Evolutionary conservation across 2,329 filamentous ascomycete genomes (phyloP), one percentile per base, ranked within the genome.

Genomic region (Seiridium cupressi): DNA sequence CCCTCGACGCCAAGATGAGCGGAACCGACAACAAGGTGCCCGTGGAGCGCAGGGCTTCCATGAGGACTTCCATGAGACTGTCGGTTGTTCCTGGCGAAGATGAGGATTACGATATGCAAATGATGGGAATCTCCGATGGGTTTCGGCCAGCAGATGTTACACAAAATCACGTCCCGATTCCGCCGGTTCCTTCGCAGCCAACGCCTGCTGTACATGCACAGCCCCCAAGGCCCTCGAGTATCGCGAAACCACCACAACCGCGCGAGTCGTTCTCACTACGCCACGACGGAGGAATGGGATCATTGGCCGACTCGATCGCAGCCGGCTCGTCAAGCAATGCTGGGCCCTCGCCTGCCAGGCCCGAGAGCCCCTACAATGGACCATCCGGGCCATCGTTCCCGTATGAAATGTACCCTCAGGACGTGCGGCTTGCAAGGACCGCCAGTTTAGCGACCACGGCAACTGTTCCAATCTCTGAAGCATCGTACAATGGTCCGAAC

Each of bases 401-500:
- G 0, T 96, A 96, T 72, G 86, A 85, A 66, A 89, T 94, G 86
- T 96, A 96, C 73, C 86, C 89, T 5, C 92, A 96, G 71, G 84
- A 87, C 59, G 84, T 89, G 58, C 75, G 74, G 59, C 55, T 74
- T 46, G 70, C 70, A 46, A 73, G 77, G 60, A 83, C 86, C 7
- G 79, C 83, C 32, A 93, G 91, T 69, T 78, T 89, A 44, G 84
- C 86, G n/a, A 92, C 91, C 26, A 85, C 87, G 11, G 88, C 90
- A 6, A 93, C 91, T 10, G 77, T 84, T 49, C 84, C 82, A 32
- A 81, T 83, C 11, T 75, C 82, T 7, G 85, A 83, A 70, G 82
- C 76, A 64, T 83, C 87, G 3, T 86, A 89, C 66, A 79, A 80
- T 9, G 84, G 86, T 18, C 79, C 84, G 10, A 84, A 81, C 55